phyloP scores from a whole-genome alignment of 345 rosid genomes.

The Lepidium africanum region DNA sequence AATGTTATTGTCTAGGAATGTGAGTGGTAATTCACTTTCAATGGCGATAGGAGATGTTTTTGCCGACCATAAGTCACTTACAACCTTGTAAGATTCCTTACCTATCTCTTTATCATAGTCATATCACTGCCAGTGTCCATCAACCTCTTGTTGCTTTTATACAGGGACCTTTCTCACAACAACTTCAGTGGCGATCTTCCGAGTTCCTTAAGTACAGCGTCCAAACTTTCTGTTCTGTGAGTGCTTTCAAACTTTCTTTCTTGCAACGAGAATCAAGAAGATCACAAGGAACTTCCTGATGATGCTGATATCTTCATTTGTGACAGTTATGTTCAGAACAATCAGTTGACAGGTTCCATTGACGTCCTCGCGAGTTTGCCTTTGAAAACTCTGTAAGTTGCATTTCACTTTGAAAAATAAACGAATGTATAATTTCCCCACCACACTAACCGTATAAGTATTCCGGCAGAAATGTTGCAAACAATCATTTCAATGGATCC shows the following conservation, averaged over 20 bases:
- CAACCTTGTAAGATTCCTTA: conserved; percentile 57
- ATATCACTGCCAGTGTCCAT: background rate
- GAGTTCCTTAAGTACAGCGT: conserved; percentile 54
- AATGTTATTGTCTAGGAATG: conserved; percentile 31
- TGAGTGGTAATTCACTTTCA: conserved; percentile 72
- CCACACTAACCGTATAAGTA: conserved; percentile 5
- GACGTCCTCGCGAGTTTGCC: conserved; percentile 57
- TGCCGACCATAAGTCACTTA: conserved; percentile 42
- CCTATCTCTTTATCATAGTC: background rate
- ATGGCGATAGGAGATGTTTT: conserved; percentile 67
- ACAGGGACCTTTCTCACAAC: conserved; percentile 93
- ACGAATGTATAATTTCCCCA: background rate
- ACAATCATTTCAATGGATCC: conserved; percentile 85
- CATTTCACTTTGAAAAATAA: background rate
- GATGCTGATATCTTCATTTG: conserved; percentile 20
- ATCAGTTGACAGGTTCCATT: conserved; percentile 79
- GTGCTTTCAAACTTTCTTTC: conserved; percentile 27
- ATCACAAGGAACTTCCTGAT: background rate
- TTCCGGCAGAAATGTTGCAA: conserved; percentile 77
- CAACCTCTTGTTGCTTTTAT: background rate
- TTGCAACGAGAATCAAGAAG: background rate
- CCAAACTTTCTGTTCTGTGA: conserved; percentile 74
- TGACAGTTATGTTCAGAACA: conserved; percentile 83
- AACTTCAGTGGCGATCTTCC: conserved; percentile 92
- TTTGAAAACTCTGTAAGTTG: conserved; percentile 72